A percentile compares a stretch with the other conserved stretches of the same genome.
phyloP scores from a whole-genome alignment of 108 stramenopile genomes.

The Cyclostephanos invisitatus region DNA sequence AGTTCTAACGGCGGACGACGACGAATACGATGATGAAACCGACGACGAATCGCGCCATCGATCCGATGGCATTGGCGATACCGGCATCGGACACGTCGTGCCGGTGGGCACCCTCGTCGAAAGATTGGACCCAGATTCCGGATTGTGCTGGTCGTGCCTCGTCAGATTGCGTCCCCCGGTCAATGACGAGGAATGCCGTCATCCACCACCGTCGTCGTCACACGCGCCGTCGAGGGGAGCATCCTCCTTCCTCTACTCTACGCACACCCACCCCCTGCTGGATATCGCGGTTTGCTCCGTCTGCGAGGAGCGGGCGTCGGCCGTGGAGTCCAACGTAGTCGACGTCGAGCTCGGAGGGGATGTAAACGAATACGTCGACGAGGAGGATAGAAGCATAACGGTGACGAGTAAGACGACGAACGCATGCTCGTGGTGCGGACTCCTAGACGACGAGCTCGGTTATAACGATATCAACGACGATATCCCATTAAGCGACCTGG shows the following conservation, averaged over 20 bases:
- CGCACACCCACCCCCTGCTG: conserved; percentile 60
- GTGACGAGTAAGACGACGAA: conserved; percentile 6
- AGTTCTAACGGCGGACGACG: not conserved
- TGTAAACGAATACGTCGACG: conserved; percentile 9
- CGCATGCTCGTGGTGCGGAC: conserved; percentile 48
- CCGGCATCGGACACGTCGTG: not conserved
- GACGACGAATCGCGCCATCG: too few species aligned
- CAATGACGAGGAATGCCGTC: not conserved
- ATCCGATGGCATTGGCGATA: not conserved
- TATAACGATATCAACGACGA: conserved; percentile 7
- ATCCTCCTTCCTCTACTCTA: conserved; percentile 26
- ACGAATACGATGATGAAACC: not conserved
- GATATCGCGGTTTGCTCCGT: conserved; percentile 50
- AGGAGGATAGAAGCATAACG: not conserved
- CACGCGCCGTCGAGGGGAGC: not conserved
- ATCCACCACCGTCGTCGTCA: not conserved
- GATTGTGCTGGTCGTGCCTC: conserved; percentile 9
- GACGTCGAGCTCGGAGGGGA: conserved; percentile 5
- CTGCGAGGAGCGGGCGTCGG: conserved; percentile 50
- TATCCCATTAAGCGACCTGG: conserved; percentile 23
- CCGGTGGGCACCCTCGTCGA: conserved; percentile 3
- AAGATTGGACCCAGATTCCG: not conserved
- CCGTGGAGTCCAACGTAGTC: conserved; percentile 34
- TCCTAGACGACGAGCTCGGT: conserved; percentile 9
- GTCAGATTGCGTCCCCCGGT: not conserved